Conservation (phyloP, 2,329 filamentous ascomycete species). For the Nigrospora osmanthi region DNA sequence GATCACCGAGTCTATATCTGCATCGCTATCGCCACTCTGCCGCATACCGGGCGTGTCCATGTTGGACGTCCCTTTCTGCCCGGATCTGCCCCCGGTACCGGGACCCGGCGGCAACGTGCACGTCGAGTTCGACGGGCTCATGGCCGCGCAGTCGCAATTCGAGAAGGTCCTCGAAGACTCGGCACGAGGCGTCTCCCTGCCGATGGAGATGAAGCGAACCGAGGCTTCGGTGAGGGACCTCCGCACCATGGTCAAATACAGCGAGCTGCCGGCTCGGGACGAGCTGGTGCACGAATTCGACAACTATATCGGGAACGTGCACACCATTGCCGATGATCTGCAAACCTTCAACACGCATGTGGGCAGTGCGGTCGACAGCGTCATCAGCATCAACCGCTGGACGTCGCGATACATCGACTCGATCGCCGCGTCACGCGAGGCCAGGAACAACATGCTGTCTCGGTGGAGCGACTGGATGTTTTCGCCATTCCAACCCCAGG, state of each 20-base stretch:
- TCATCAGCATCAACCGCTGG: slow-evolving; percentile 70
- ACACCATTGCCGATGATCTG: slow-evolving; percentile 56
- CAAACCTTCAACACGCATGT: slow-evolving; percentile 72
- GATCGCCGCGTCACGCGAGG: slow-evolving; percentile 33
- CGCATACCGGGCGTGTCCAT: slow-evolving; percentile 57
- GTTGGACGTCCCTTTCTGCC: slow-evolving; percentile 59
- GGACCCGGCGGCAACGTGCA: slow-evolving; percentile 10
- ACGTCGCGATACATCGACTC: slow-evolving; percentile 62
- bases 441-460: slow-evolving; percentile 23
- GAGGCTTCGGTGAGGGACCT: slow-evolving; percentile 70
- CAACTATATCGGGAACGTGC: slow-evolving; percentile 63
- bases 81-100: slow-evolving; percentile 16
- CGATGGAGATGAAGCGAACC: slow-evolving; percentile 71
- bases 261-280: slow-evolving; percentile 56
- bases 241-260: slow-evolving; percentile 63
- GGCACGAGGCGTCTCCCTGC: slow-evolving; percentile 57
- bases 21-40: slow-evolving; percentile 62
- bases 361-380: slow-evolving; percentile 63
- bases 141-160: slow-evolving; percentile 67
- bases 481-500: slow-evolving; percentile 55
- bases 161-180: slow-evolving; percentile 66
- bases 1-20: slow-evolving; percentile 50
- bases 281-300: slow-evolving; percentile 71
- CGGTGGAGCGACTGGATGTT: slow-evolving; percentile 38
- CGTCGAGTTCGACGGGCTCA: slow-evolving; percentile 67